Base-by-base conservation (phyloP, 495 filamentous ascomycete genomes). In the Aspergillus hancockii region DNA sequence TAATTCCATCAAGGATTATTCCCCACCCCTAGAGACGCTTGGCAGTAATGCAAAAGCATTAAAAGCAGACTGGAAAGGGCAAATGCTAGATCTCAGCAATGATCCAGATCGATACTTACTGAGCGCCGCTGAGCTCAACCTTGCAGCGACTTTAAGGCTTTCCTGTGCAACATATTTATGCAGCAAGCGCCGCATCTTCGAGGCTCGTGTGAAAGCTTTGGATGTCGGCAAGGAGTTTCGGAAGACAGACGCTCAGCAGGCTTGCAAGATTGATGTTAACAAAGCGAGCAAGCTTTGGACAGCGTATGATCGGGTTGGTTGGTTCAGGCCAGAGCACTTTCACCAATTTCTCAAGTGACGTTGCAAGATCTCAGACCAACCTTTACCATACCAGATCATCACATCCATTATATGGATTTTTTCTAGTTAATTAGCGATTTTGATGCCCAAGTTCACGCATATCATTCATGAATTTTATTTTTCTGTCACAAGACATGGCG, bases 261-360 rank as follows among this genome's bases (percentile, higher is more conserved):
- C 91, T 25, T 96, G 92, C 84, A 95, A 95, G 80, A 97, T 97
- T 60, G 94, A 98, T 70, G 94, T 97, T 72, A 97, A 97, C 79
- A 98, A 98, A 81, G 92, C 94, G 28, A 96, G 91, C 65, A 95
- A 94, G 72, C 82, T 98, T 52, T 97, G 92, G 92, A 86, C 87
- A 43, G 92, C 91, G 28, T 98, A 90, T 68, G 90, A 97, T 21
- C 87, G 87, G 52, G 90, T 96, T 50, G 91, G 91, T 54, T 97
- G 93, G 91, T 88, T 97, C 64, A 81, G 90, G 32, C 74, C 78
- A 13, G 71, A 83, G 45, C 83, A 79, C 74, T 86, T 93, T 63
- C 65, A 73, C 54, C 60, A 80, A 46, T 83, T 80, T 66, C 58
- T 86, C 53, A 70, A 57, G 52, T 71, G 67, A 78, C 63, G 22